Base-by-base conservation (phyloP, 2,329 filamentous ascomycete genomes). In the Pseudogymnoascus sp. region DNA sequence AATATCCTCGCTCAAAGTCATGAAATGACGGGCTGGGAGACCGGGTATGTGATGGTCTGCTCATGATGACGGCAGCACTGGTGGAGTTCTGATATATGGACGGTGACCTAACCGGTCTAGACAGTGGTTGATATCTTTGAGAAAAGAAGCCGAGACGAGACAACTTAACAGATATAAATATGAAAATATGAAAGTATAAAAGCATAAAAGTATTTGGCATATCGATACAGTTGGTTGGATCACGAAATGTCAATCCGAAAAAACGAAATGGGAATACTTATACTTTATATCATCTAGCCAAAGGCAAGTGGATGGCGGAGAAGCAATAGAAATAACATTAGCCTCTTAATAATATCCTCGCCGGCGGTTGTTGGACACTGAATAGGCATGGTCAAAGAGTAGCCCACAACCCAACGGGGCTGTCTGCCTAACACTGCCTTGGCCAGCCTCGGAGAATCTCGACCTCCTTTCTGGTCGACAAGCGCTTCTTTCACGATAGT, bases 361-460 rank as follows among this genome's bases (percentile, higher is more conserved):
- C 13, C 29, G 15, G 13, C n/a, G 29, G 48, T 55, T 55, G 48
- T 55, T 55, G 48, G 48, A 55, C 5, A 55, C 48, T 55, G 48
- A 55, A 55, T 55, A 55, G 48, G 48, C 48, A 55, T 55, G 48
- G 48, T 55, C 6, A 15, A 55, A 55, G 48, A 33, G 9, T 15
- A 33, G 27, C 4, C 18, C 48, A 13, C 29, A 29, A 29, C 48
- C 48, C 27, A 55, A 55, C 29, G 48, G 33, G 48, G 48, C 48
- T 55, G 48, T 55, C 48, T 55, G 48, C 48, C 48, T 55, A 55
- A 55, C 48, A 33, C 48, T 55, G 48, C 48, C 48, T 55, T 55
- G 48, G 48, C 48, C 15, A 18, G 48, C 48, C 29, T n/a, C 27
- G 9, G 29, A 33, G 48, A 33, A 55, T 55, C 9, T 55, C 48